A percentile compares a stretch with the other conserved stretches of the same genome.
These are phyloP conservation scores for Rosellinia necatrix DNA, from an alignment of 2,329 filamentous ascomycete genomes.

Conservation along the genomic window DNA sequence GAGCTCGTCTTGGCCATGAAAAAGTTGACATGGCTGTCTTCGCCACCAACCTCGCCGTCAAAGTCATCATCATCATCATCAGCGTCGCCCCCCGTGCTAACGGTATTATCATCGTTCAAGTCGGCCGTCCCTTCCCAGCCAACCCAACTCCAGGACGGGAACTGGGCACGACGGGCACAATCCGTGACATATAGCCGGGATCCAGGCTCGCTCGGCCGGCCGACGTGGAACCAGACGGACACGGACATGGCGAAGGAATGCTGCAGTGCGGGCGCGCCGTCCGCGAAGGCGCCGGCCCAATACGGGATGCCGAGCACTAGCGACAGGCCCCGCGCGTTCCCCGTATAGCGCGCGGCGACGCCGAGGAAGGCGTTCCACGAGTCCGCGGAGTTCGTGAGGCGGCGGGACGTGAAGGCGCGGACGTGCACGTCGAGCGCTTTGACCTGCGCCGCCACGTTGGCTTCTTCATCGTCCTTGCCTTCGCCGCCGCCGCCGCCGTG, in stretches of 20 bases:
- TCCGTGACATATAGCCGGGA: background rate
- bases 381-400: background rate
- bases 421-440: background rate
- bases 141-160: background rate
- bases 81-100: background rate
- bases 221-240: background rate
- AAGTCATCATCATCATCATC: background rate
- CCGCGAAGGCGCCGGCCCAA: background rate
- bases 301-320: background rate
- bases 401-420: background rate
- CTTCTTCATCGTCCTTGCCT: background rate
- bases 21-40: background rate
- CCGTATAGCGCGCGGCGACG: background rate
- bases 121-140: background rate
- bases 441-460: background rate
- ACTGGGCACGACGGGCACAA: background rate
- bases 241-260: background rate
- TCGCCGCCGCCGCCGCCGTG: too few relatives aligned
- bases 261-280: background rate
- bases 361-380: background rate
- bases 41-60: background rate
- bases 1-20: background rate
- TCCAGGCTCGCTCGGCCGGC: background rate
- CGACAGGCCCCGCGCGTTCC: background rate
- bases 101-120: background rate